These are phyloP conservation scores for Aspergillus saccharolyticus DNA, from an alignment of 495 filamentous ascomycete genomes.

Conservation along the genomic window DNA sequence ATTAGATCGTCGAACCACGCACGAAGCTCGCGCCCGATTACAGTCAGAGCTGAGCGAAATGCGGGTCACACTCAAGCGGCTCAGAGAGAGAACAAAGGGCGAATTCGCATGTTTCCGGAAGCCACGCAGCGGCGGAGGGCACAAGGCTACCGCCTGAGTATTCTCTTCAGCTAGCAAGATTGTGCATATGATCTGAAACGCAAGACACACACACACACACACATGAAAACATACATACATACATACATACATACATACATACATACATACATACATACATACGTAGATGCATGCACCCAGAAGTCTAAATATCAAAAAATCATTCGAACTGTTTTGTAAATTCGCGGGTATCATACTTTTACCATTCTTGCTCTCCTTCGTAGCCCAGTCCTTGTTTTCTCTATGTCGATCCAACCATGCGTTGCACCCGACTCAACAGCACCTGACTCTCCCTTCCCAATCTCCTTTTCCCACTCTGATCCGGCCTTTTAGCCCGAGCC, in stretches of 20 bases:
- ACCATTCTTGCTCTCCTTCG: constrained; percentile 8
- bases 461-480: constrained; percentile 74
- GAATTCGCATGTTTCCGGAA: constrained; percentile 82
- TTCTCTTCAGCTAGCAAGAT: not conserved
- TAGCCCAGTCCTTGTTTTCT: not conserved
- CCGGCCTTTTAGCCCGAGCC: constrained; percentile 70
- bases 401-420: constrained; percentile 49
- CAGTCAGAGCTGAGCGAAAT: constrained; percentile 87
- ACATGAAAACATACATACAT: not conserved
- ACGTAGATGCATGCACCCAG: not conserved
- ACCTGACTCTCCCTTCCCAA: constrained; percentile 81
- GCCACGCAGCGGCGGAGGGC: constrained; percentile 23
- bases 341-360: constrained; percentile 23
- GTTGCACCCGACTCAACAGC: constrained; percentile 74
- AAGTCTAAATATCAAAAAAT: not conserved
- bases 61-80: constrained; percentile 73
- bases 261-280: too few relatives aligned
- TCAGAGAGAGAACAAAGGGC: constrained; percentile 75
- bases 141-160: constrained; percentile 15
- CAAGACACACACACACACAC: not conserved
- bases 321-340: constrained; percentile 4
- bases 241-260: not conserved
- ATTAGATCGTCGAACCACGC: constrained; percentile 80
- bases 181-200: not conserved
- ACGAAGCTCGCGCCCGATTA: constrained; percentile 68